These are phyloP conservation scores for Xenosphaeropsis pyriputrescens DNA, from an alignment of 2,329 filamentous ascomycete species.

Conservation along the genomic window DNA sequence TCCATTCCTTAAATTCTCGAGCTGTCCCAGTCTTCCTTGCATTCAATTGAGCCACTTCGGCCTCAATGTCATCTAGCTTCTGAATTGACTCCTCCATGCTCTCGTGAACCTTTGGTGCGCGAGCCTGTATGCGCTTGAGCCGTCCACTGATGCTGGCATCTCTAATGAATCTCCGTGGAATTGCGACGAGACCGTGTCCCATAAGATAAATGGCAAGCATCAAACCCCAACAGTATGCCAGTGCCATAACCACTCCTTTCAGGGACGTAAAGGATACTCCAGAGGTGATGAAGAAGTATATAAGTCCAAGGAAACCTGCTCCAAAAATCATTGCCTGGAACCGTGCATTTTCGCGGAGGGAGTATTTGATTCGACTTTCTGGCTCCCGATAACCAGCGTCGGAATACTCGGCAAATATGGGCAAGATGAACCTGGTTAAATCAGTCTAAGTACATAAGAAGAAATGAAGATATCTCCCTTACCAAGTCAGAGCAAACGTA, in stretches of 20 bases:
- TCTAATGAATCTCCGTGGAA: conserved; percentile 68
- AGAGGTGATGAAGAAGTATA: conserved; percentile 74
- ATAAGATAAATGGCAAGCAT: conserved; percentile 90
- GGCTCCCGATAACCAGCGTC: conserved; percentile 88
- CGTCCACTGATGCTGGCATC: conserved; percentile 64
- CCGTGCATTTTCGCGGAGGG: conserved; percentile 71
- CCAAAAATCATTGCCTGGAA: conserved; percentile 74
- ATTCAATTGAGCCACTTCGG: conserved; percentile 64
- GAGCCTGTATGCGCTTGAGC: conserved; percentile 59
- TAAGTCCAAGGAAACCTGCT: conserved; percentile 52
- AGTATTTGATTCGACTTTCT: conserved; percentile 67
- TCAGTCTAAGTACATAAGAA: conserved; percentile 2
- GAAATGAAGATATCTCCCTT: conserved; percentile 13
- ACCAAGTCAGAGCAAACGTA: conserved; percentile 92
- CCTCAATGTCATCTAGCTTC: conserved; percentile 67
- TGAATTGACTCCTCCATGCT: conserved; percentile 74
- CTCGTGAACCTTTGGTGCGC: conserved; percentile 74
- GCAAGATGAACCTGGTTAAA: conserved; percentile 64
- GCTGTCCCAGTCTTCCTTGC: conserved; percentile 69
- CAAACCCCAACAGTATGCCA: conserved; percentile 89
- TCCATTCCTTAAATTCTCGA: conserved; percentile 75
- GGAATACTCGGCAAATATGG: conserved; percentile 84
- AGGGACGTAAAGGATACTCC: conserved; percentile 58
- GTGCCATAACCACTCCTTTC: conserved; percentile 78
- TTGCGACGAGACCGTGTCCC: conserved; percentile 89